These are phyloP conservation scores for Phylloporus sp. DNA, from an alignment of 1,284 basidiomycete genomes.

Conservation along the genomic window DNA sequence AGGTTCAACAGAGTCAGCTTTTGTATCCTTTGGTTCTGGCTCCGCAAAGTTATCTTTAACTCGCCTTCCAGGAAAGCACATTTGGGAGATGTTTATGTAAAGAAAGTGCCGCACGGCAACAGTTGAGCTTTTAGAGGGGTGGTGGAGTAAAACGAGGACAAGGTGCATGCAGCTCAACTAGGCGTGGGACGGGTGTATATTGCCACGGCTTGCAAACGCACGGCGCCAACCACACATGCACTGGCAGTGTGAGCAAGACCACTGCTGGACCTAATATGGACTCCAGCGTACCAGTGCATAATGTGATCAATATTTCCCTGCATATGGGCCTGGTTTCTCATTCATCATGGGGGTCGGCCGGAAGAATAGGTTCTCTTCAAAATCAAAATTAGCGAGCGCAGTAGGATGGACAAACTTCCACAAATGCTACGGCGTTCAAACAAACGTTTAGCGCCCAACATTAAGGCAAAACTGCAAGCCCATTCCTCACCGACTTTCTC, in stretches of 20 bases:
- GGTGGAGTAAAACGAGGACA: not conserved
- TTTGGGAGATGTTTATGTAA: slow-evolving; percentile 24
- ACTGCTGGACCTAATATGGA: slow-evolving; percentile 4
- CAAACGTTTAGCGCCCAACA: not conserved
- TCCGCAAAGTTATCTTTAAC: slow-evolving; percentile 46
- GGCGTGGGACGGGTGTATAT: slow-evolving; percentile 10
- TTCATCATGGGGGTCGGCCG: not conserved
- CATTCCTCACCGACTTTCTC: not conserved
- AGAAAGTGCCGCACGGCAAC: slow-evolving; percentile 5
- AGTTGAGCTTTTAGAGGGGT: slow-evolving; percentile 12
- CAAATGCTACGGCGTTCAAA: slow-evolving; percentile 4
- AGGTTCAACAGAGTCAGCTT: slow-evolving; percentile 18
- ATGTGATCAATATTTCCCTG: not conserved
- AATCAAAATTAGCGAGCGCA: slow-evolving; percentile 11
- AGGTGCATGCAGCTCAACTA: not conserved
- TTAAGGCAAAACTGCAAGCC: not conserved
- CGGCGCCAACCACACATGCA: slow-evolving; percentile 20
- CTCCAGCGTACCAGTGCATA: slow-evolving; percentile 9
- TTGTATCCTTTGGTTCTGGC: slow-evolving; percentile 28
- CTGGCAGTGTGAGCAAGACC: slow-evolving; percentile 10
- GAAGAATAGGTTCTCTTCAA: slow-evolving; percentile 2
- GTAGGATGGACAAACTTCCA: not conserved
- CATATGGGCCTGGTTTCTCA: slow-evolving; percentile 9
- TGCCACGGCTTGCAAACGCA: slow-evolving; percentile 31
- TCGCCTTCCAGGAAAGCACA: slow-evolving; percentile 54